phyloP scores from a whole-genome alignment of 345 rosid genomes.

The Aethionema arabicum region DNA sequence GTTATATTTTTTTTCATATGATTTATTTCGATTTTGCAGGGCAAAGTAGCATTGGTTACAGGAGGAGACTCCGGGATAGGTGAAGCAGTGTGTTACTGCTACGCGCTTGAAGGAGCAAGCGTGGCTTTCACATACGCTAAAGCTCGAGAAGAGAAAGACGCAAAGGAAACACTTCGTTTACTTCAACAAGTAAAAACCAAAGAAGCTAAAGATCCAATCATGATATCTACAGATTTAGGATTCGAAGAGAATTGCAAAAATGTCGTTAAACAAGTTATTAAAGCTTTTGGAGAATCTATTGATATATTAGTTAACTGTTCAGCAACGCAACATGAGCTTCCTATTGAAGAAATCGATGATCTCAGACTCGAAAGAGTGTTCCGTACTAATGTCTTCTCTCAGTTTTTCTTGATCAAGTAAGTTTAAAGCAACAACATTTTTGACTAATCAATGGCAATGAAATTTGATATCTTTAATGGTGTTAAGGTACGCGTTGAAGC shows the following conservation, averaged over 20 bases:
- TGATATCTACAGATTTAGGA: slow-evolving; percentile 58
- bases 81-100: slow-evolving; percentile 55
- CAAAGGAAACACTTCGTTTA: slow-evolving; percentile 52
- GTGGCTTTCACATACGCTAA: slow-evolving; percentile 78
- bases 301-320: slow-evolving; percentile 72
- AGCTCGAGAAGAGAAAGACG: slow-evolving; percentile 66
- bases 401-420: slow-evolving; percentile 57
- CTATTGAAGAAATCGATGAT: slow-evolving; percentile 72
- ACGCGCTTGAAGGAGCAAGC: slow-evolving; percentile 59
- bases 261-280: slow-evolving; percentile 60
- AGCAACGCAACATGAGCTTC: slow-evolving; percentile 56
- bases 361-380: slow-evolving; percentile 65
- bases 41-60: slow-evolving; percentile 71
- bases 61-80: slow-evolving; percentile 92
- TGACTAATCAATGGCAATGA: neutral
- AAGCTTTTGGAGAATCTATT: slow-evolving; percentile 54
- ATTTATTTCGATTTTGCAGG: no score
- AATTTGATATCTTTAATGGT: neutral
- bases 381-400: slow-evolving; percentile 66
- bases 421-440: neutral
- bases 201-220: slow-evolving; percentile 62
- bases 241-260: slow-evolving; percentile 65
- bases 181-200: slow-evolving; percentile 43
- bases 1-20: no score
- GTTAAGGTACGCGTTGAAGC: slow-evolving; percentile 56